phyloP scores from a whole-genome alignment of 2,329 filamentous ascomycete species.

The Eutypa lata region DNA sequence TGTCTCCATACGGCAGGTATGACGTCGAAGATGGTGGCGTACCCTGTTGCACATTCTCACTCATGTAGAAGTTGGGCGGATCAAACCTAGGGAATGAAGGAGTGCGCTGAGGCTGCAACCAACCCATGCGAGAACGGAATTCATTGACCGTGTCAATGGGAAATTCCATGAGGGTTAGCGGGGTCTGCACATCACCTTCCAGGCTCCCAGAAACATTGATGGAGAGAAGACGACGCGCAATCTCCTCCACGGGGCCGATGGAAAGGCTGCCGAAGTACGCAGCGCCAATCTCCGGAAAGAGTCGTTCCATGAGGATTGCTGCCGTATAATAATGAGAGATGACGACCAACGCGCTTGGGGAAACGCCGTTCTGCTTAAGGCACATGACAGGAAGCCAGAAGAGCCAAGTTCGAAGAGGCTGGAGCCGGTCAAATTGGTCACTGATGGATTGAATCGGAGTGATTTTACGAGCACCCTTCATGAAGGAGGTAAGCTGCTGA shows the following conservation, averaged over 20 bases:
- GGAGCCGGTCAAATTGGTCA: constrained; percentile 86
- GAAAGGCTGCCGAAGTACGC: constrained; percentile 83
- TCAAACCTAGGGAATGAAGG: constrained; percentile 60
- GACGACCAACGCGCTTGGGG: constrained; percentile 75
- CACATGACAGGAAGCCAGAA: constrained; percentile 92
- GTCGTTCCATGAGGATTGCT: constrained; percentile 80
- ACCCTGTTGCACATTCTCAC: constrained; percentile 36
- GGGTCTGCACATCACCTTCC: constrained; percentile 57
- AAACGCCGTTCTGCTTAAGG: constrained; percentile 71
- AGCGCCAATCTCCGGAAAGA: constrained; percentile 88
- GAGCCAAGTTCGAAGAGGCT: constrained; percentile 85
- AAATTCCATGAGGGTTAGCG: constrained; percentile 67
- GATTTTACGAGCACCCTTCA: constrained; percentile 69
- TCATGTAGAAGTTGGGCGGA: constrained; percentile 51
- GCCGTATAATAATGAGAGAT: constrained; percentile 91
- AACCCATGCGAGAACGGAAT: constrained; percentile 68
- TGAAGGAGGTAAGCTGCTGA: constrained; percentile 67
- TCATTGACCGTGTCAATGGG: constrained; percentile 66
- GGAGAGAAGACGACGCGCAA: constrained; percentile 70
- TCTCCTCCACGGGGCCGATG: constrained; percentile 80
- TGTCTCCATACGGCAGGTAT: constrained; percentile 52
- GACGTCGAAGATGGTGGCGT: constrained; percentile 38
- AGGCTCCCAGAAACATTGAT: constrained; percentile 60
- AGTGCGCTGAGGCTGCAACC: constrained; percentile 57
- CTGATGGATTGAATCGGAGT: constrained; percentile 68